Percentiles rank a stretch among this genome's conserved stretches.
phyloP scores from a whole-genome alignment of 352 stramenopile species.

The Phytophthora multivora region DNA sequence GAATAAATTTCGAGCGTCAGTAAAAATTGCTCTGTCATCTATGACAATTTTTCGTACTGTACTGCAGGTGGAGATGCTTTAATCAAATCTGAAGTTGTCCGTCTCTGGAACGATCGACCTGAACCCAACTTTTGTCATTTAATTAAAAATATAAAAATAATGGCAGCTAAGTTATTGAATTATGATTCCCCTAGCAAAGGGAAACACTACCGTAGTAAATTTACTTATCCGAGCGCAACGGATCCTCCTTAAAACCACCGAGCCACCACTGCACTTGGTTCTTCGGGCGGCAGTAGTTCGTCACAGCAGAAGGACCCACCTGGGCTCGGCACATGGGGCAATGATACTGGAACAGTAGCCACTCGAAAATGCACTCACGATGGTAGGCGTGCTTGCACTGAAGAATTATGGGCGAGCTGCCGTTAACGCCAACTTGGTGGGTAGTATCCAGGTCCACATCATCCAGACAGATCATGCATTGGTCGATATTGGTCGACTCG shows the following conservation, averaged over 20 bases:
- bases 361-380: slow-evolving; percentile 76
- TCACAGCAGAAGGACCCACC: slow-evolving; percentile 50
- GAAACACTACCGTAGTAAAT: too few species aligned
- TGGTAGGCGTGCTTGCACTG: slow-evolving; percentile 73
- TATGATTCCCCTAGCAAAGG: too few species aligned
- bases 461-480: slow-evolving; percentile 62
- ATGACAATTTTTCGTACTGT: neutral
- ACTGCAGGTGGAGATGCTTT: neutral
- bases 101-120: neutral
- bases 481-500: slow-evolving; percentile 22
- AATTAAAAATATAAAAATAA: too few species aligned
- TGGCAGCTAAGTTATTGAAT: too few species aligned
- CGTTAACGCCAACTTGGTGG: slow-evolving; percentile 20
- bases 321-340: slow-evolving; percentile 64
- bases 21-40: too few species aligned
- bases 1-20: too few species aligned
- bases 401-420: slow-evolving; percentile 43
- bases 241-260: slow-evolving; percentile 52
- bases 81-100: slow-evolving; percentile 24
- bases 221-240: slow-evolving; percentile 16
- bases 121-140: too few species aligned
- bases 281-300: slow-evolving; percentile 42
- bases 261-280: slow-evolving; percentile 69
- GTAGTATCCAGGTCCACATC: slow-evolving; percentile 34
- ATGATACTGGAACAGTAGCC: slow-evolving; percentile 71